phyloP scores from a whole-genome alignment of 2,329 filamentous ascomycete genomes.

The Ciborinia camelliae region DNA sequence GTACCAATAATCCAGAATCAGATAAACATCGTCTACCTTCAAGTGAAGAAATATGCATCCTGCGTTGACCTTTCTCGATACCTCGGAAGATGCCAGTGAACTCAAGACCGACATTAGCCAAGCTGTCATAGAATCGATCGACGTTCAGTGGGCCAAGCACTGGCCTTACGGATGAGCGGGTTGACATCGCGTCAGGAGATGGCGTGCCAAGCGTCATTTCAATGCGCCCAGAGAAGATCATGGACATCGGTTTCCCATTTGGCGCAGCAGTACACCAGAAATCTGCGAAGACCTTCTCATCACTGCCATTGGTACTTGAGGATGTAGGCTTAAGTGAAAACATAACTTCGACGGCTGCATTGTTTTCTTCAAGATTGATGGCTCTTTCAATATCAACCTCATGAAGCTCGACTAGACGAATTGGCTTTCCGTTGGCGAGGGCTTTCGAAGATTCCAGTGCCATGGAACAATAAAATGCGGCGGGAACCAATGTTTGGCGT shows the following conservation, averaged over 20 bases:
- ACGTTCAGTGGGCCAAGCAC: constrained; percentile 15
- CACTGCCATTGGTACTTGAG: neutral
- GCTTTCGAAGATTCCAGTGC: constrained; percentile 33
- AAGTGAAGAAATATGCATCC: constrained; percentile 17
- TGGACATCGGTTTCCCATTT: constrained; percentile 7
- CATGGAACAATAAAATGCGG: constrained; percentile 35
- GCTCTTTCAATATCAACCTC: constrained; percentile 24
- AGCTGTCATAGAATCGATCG: constrained; percentile 26
- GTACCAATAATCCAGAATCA: constrained; percentile 39
- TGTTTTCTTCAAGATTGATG: constrained; percentile 24
- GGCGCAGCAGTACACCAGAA: constrained; percentile 14
- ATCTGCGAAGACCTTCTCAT: neutral
- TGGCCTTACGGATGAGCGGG: neutral
- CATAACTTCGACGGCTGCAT: constrained; percentile 24
- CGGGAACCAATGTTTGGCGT: constrained; percentile 33
- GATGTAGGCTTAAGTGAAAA: constrained; percentile 16
- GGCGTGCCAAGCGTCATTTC: constrained; percentile 16
- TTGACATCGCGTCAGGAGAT: constrained; percentile 1
- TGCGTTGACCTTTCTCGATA: constrained; percentile 20
- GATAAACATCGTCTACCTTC: neutral
- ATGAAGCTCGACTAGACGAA: constrained; percentile 32
- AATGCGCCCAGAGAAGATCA: constrained; percentile 11
- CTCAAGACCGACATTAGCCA: constrained; percentile 24
- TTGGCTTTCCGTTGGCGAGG: constrained; percentile 12
- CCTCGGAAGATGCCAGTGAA: constrained; percentile 24